phyloP scores from a whole-genome alignment of 2,329 filamentous ascomycete genomes.

The Leptographium wingfieldii region DNA sequence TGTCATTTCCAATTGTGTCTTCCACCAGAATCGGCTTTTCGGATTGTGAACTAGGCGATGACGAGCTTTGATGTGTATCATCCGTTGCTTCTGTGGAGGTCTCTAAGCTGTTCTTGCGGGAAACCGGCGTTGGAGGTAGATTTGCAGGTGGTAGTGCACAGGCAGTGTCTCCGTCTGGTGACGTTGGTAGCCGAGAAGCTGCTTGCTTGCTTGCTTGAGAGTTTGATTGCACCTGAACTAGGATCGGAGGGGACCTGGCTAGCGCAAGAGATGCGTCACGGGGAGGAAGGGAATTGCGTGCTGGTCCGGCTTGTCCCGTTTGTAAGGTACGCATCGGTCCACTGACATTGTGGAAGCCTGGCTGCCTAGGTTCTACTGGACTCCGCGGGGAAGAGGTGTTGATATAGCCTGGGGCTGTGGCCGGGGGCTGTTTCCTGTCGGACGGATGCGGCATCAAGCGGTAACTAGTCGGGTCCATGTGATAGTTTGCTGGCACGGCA shows the following conservation, averaged over 20 bases:
- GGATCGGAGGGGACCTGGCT: not conserved
- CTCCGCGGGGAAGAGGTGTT: not conserved
- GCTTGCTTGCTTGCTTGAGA: not conserved
- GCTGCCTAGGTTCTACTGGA: not conserved
- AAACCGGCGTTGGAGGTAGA: not conserved
- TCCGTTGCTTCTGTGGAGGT: not conserved
- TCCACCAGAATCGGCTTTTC: not conserved
- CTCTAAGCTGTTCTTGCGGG: not conserved
- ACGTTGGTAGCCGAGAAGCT: not conserved
- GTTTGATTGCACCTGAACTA: not conserved
- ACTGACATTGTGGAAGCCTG: not conserved
- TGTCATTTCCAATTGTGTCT: not conserved
- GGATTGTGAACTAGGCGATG: not conserved
- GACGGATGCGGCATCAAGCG: not conserved
- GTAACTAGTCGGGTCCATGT: not conserved
- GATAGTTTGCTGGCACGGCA: not conserved
- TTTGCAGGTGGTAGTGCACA: not conserved
- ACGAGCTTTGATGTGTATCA: not conserved
- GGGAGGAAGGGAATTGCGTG: not conserved
- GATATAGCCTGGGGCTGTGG: not conserved
- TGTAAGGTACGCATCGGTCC: not conserved
- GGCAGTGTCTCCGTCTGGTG: not conserved
- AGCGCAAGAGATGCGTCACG: not conserved
- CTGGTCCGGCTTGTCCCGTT: not conserved
- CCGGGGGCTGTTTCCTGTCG: not conserved